These are phyloP conservation scores for Leccinellum luteum DNA, from an alignment of 768 basidiomycete genomes.

Conservation along the genomic window DNA sequence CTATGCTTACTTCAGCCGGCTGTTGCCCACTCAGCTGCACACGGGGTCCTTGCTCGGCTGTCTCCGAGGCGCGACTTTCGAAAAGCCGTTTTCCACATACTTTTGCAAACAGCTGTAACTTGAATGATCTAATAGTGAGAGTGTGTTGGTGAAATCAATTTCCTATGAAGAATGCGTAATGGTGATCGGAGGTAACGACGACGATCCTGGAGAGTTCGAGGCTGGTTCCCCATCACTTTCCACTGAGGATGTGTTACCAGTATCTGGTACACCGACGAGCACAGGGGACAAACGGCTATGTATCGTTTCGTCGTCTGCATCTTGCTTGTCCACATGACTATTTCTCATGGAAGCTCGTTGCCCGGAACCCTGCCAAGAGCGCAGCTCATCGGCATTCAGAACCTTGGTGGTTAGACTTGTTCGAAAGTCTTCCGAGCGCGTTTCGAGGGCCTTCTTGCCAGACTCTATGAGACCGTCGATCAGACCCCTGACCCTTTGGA, in stretches of 20 bases:
- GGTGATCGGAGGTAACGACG: slow-evolving; percentile 41
- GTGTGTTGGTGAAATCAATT: slow-evolving; percentile 11
- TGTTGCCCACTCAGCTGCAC: too few species aligned
- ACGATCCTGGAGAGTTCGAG: slow-evolving; percentile 9
- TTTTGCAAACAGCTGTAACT: too few species aligned
- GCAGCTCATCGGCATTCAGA: slow-evolving; percentile 68
- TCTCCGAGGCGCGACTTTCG: too few species aligned
- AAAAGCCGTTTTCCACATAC: too few species aligned
- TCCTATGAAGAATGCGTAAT: slow-evolving; percentile 41
- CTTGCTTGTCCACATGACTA: slow-evolving; percentile 17
- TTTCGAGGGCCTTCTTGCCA: slow-evolving; percentile 62
- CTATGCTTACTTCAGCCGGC: too few species aligned
- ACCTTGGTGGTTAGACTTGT: slow-evolving; percentile 58
- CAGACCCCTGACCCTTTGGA: slow-evolving; percentile 59
- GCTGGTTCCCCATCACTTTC: slow-evolving; percentile 31
- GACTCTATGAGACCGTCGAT: slow-evolving; percentile 60
- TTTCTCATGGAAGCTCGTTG: slow-evolving; percentile 14
- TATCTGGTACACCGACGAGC: slow-evolving; percentile 20
- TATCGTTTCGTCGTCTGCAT: slow-evolving; percentile 33
- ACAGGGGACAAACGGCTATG: slow-evolving; percentile 14
- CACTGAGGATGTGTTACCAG: slow-evolving; percentile 10
- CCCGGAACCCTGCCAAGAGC: slow-evolving; percentile 49
- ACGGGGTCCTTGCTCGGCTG: too few species aligned
- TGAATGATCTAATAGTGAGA: slow-evolving; percentile 23
- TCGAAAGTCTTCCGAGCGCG: slow-evolving; percentile 50